phyloP scores from a whole-genome alignment of 176 grass and related monocot species.

The Aegilops umbellulata region DNA sequence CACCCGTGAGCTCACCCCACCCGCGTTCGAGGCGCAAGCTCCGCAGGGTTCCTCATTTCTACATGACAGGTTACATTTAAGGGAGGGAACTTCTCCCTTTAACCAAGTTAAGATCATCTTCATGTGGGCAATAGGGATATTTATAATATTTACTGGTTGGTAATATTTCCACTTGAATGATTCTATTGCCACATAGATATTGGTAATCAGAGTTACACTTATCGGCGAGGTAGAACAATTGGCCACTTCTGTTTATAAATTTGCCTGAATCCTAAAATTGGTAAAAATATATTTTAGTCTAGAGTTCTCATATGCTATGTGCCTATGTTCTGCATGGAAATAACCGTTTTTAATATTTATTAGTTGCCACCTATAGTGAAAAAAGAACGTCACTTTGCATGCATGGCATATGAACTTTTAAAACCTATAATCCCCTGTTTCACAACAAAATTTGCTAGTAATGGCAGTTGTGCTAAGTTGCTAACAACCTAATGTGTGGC shows the following conservation, averaged over 20 bases:
- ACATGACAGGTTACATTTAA: too few relatives aligned
- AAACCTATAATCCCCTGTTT: not conserved
- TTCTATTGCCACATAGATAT: conserved; percentile 1
- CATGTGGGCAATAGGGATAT: not conserved
- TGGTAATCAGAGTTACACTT: not conserved
- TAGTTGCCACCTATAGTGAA: not conserved
- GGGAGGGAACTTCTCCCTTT: too few relatives aligned
- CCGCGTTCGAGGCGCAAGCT: too few relatives aligned
- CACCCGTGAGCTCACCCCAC: too few relatives aligned
- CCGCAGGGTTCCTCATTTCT: too few relatives aligned
- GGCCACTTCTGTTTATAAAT: not conserved
- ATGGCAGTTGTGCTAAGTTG: not conserved
- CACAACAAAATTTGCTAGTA: conserved; percentile 2
- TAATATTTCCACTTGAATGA: conserved; percentile 9
- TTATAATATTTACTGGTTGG: not conserved
- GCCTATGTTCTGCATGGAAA: not conserved
- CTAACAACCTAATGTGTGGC: conserved; percentile 34
- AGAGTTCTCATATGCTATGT: not conserved
- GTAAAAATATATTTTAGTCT: not conserved
- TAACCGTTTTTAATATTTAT: not conserved
- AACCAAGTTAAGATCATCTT: not conserved
- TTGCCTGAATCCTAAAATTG: not conserved
- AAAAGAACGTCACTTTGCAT: not conserved
- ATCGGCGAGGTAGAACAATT: not conserved
- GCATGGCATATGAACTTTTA: not conserved